These are phyloP conservation scores for Botrytis fragariae DNA, from an alignment of 2,329 filamentous ascomycete species.

Conservation along the genomic window DNA sequence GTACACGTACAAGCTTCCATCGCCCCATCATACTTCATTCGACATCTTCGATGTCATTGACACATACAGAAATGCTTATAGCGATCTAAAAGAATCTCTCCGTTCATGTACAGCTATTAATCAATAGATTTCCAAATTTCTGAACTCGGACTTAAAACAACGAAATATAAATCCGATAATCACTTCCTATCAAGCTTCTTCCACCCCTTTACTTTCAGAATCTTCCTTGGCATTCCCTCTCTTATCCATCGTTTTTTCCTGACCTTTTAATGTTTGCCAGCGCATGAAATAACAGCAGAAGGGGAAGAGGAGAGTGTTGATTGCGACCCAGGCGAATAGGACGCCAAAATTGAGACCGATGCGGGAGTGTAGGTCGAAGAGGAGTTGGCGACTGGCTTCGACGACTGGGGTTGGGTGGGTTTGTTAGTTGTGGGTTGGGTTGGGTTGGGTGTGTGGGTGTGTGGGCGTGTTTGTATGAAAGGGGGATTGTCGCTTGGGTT, in stretches of 20 bases:
- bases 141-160: accelerated
- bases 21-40: no score
- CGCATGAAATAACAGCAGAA: conserved; percentile 46
- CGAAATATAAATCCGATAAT: neutral
- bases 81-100: neutral
- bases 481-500: no score
- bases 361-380: conserved; percentile 57
- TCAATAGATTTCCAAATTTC: neutral
- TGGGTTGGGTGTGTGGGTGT: no score
- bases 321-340: conserved; percentile 55
- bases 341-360: conserved; percentile 61
- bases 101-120: neutral
- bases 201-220: neutral
- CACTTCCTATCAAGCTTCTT: neutral
- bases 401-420: conserved; percentile 43
- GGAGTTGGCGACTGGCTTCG: conserved; percentile 55
- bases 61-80: neutral
- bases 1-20: neutral
- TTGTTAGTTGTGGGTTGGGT: neutral
- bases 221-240: neutral
- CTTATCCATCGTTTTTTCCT: conserved; percentile 19
- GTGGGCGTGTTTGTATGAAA: no score
- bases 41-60: neutral
- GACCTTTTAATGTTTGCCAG: conserved; percentile 41
- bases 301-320: conserved; percentile 54